Evolutionary conservation across 176 grass and related monocot genomes (phyloP).

Genomic region (Eleusine coracana): DNA sequence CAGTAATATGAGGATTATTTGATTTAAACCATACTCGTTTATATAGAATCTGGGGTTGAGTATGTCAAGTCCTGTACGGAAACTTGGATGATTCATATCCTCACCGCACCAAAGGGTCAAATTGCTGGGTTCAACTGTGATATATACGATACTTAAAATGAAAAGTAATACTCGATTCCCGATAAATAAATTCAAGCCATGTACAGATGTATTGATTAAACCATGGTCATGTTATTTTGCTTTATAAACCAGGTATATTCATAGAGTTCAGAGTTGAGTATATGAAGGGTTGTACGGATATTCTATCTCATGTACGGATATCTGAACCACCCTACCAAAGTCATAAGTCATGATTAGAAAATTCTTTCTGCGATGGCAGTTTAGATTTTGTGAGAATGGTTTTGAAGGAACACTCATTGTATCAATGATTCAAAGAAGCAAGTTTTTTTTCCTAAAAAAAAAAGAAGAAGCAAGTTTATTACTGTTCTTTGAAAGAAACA

Average conservation of each 20-base stretch:
- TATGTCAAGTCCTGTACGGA: background rate
- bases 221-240: background rate
- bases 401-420: background rate
- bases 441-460: background rate
- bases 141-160: background rate
- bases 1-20: background rate
- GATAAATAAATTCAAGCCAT: background rate
- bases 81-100: background rate
- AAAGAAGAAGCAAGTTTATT: background rate
- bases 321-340: background rate
- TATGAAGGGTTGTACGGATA: background rate
- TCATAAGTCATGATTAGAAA: background rate
- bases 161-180: background rate
- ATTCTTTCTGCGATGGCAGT: background rate
- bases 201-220: background rate
- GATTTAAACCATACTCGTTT: background rate
- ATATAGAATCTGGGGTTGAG: background rate
- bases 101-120: background rate
- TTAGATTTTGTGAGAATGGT: background rate
- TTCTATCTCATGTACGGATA: background rate
- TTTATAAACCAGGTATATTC: background rate
- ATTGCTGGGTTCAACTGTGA: background rate
- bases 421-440: background rate
- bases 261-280: background rate
- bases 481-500: background rate